Percentiles rank a stretch among this genome's conserved stretches.
These are phyloP conservation scores for peach (Prunus persica) DNA, from an alignment of 306 rosid species.

Conservation along the genomic window DNA sequence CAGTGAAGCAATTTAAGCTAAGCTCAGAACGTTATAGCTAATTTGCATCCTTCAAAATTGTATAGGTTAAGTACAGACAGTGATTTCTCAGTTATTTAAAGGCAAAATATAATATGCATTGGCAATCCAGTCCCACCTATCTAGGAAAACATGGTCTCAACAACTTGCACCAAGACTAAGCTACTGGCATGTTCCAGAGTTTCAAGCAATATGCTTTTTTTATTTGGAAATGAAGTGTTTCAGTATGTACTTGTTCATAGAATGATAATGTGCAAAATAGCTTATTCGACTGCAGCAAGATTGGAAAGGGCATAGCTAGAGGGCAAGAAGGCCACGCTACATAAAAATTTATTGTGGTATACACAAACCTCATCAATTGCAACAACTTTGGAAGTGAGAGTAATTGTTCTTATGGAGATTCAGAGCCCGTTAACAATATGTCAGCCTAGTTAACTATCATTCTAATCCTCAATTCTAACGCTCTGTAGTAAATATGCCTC, in stretches of 20 bases:
- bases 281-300: background rate
- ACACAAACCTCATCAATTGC: background rate
- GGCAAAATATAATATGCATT: background rate
- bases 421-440: background rate
- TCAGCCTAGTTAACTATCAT: background rate
- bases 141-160: background rate
- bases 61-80: background rate
- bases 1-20: background rate
- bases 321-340: background rate
- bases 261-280: background rate
- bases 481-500: background rate
- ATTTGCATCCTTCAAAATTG: background rate
- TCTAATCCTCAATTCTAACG: background rate
- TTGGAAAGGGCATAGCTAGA: background rate
- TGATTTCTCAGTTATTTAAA: background rate
- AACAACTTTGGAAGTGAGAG: background rate
- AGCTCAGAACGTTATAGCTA: background rate
- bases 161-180: background rate
- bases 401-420: background rate
- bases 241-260: background rate
- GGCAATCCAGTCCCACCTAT: background rate
- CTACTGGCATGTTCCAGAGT: background rate
- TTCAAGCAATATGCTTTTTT: background rate
- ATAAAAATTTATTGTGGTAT: background rate
- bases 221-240: background rate